Conservation (phyloP, 1,284 basidiomycete species). For the Trichosporon faecale region DNA sequence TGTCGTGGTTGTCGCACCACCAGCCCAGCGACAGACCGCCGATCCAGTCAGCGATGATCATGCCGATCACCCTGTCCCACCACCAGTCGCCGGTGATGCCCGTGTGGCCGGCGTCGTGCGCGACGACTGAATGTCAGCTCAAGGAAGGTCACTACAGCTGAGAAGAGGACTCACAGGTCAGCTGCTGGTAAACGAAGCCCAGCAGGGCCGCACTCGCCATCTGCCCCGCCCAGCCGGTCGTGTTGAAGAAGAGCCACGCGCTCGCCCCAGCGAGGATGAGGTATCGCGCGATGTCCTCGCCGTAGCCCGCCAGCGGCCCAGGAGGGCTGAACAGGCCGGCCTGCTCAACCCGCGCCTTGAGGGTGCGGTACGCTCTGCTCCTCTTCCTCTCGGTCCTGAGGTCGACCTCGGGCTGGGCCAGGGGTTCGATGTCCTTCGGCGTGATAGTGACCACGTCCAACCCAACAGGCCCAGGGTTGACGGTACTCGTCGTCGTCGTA, state of each 20-base stretch:
- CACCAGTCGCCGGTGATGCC: slow-evolving; percentile 87
- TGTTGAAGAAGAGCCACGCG: slow-evolving; percentile 35
- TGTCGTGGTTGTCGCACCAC: slow-evolving; percentile 98
- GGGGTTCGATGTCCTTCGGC: slow-evolving; percentile 43
- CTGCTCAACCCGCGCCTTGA: slow-evolving; percentile 71
- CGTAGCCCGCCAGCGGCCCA: slow-evolving; percentile 77
- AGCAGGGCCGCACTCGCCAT: slow-evolving; percentile 73
- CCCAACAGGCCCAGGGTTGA: background rate
- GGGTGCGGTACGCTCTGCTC: slow-evolving; percentile 71
- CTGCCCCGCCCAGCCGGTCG: slow-evolving; percentile 47
- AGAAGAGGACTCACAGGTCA: slow-evolving; percentile 58
- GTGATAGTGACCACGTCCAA: slow-evolving; percentile 28
- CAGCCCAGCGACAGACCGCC: slow-evolving; percentile 92
- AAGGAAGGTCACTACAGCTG: background rate
- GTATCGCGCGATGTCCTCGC: slow-evolving; percentile 70
- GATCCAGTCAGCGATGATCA: slow-evolving; percentile 68
- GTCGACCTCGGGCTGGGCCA: slow-evolving; percentile 54
- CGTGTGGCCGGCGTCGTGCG: slow-evolving; percentile 92
- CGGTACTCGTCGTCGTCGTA: background rate
- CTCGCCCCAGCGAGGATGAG: slow-evolving; percentile 15
- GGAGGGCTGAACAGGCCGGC: slow-evolving; percentile 83
- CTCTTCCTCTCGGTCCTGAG: slow-evolving; percentile 67
- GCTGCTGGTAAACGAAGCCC: slow-evolving; percentile 90
- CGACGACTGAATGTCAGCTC: slow-evolving; percentile 58
- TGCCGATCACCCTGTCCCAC: slow-evolving; percentile 74